Percentiles rank a stretch among this genome's conserved stretches.
Evolutionary conservation across 2,329 filamentous ascomycete genomes (phyloP).

Genomic region (Penicillium glabrum): DNA sequence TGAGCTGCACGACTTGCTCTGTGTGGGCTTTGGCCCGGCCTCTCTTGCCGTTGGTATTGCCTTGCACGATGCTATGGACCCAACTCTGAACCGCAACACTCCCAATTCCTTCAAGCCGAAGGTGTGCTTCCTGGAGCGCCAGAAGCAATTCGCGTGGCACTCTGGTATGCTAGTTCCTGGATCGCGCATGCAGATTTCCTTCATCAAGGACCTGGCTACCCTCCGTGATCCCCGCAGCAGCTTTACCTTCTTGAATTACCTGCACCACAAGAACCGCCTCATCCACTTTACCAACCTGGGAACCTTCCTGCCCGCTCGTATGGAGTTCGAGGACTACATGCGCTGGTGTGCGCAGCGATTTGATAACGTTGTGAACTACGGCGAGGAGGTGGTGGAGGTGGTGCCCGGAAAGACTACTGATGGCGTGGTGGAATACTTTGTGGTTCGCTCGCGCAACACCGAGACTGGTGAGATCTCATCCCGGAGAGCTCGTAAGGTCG

Average conservation of each 20-base stretch:
- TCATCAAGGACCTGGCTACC: slow-evolving; percentile 92
- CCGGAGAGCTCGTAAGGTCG: slow-evolving; percentile 51
- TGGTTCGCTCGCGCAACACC: slow-evolving; percentile 64
- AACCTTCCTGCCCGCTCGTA: slow-evolving; percentile 81
- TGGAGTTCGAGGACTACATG: slow-evolving; percentile 95
- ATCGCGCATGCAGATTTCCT: slow-evolving; percentile 96
- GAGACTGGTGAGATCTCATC: slow-evolving; percentile 45
- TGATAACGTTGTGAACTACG: slow-evolving; percentile 69
- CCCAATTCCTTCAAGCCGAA: slow-evolving; percentile 56
- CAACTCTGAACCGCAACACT: slow-evolving; percentile 42
- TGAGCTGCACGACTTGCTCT: slow-evolving; percentile 79
- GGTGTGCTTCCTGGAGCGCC: slow-evolving; percentile 85
- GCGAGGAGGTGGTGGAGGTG: slow-evolving; percentile 73
- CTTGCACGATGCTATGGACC: slow-evolving; percentile 72
- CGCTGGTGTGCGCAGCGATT: slow-evolving; percentile 87
- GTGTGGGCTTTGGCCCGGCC: slow-evolving; percentile 89
- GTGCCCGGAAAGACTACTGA: slow-evolving; percentile 56
- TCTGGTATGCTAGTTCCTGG: slow-evolving; percentile 92
- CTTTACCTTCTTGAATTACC: slow-evolving; percentile 95
- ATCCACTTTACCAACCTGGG: slow-evolving; percentile 87
- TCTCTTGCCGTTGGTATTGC: slow-evolving; percentile 87
- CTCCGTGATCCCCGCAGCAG: slow-evolving; percentile 82
- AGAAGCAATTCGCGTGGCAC: slow-evolving; percentile 84
- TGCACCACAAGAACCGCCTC: slow-evolving; percentile 76
- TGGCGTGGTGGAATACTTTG: slow-evolving; percentile 62